phyloP scores from a whole-genome alignment of 2,329 filamentous ascomycete species.

The Aspergillus arachidicola region DNA sequence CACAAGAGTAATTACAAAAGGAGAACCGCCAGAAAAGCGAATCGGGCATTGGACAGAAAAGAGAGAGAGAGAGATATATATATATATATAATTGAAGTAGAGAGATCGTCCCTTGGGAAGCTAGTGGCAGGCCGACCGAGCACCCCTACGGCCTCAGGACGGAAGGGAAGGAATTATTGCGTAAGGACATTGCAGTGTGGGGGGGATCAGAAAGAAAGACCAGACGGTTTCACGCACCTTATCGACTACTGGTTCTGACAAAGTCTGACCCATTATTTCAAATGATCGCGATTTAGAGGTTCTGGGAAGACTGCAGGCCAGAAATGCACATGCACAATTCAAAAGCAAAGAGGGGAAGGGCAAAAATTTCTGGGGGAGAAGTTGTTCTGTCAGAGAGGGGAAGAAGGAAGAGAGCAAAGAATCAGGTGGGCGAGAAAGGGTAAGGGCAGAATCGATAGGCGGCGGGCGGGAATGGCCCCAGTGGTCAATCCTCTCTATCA shows the following conservation, averaged over 20 bases:
- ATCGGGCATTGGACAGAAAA: neutral
- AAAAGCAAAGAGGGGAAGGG: constrained; percentile 3
- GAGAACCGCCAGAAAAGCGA: neutral
- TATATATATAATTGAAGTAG: neutral
- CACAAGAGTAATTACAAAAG: neutral
- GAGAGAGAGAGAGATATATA: neutral
- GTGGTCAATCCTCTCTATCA: neutral
- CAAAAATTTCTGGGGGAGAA: constrained; percentile 8
- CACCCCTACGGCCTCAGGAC: constrained; percentile 8
- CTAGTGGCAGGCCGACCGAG: neutral
- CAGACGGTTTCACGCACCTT: constrained; percentile 69
- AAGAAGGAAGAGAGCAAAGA: constrained; percentile 27
- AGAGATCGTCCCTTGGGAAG: neutral
- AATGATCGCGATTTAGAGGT: constrained; percentile 24
- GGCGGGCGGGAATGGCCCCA: constrained; percentile 19
- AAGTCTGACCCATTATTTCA: constrained; percentile 90
- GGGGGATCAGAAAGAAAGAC: constrained; percentile 27
- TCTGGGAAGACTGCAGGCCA: constrained; percentile 8
- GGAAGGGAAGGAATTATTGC: constrained; percentile 23
- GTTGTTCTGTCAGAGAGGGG: constrained; percentile 6
- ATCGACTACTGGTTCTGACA: constrained; percentile 97
- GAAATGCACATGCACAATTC: constrained; percentile 12
- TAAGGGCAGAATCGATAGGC: constrained; percentile 26
- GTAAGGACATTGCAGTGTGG: constrained; percentile 29
- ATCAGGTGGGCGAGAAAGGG: constrained; percentile 21